These are phyloP conservation scores for Arctium lappa DNA, from an alignment of 129 eudicot genomes.

Conservation along the genomic window DNA sequence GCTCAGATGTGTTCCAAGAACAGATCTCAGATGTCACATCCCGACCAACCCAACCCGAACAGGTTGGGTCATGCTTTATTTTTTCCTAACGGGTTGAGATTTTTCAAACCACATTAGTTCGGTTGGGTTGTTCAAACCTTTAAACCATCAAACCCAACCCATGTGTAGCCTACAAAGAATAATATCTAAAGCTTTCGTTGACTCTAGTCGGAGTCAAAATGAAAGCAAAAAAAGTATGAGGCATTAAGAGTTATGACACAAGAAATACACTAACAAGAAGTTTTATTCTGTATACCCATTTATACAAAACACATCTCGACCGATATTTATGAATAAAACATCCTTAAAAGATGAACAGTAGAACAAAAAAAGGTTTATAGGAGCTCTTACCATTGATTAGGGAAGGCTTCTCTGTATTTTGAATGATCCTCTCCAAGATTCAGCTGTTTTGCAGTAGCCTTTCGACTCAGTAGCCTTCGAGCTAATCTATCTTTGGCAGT, in stretches of 20 bases:
- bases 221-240: not conserved
- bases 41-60: not conserved
- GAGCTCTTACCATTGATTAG: constrained; percentile 79
- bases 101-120: not conserved
- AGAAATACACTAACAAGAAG: not conserved
- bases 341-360: not conserved
- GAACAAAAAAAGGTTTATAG: not conserved
- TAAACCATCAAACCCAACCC: too few relatives aligned
- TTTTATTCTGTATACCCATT: constrained; percentile 1
- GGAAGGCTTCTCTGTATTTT: constrained; percentile 84
- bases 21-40: not conserved
- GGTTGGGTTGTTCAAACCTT: not conserved
- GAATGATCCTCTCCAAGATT: constrained; percentile 58
- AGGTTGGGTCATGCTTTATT: not conserved
- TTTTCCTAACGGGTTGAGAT: not conserved
- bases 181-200: not conserved
- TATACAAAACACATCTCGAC: not conserved
- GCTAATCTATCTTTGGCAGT: constrained; percentile 68
- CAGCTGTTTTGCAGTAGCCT: constrained; percentile 53
- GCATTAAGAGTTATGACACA: not conserved
- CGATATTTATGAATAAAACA: not conserved
- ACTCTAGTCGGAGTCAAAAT: not conserved
- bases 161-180: not conserved
- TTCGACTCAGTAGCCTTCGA: constrained; percentile 53
- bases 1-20: not conserved